Evolutionary conservation across 345 rosid species (phyloP).

Genomic region (Populus deltoides): DNA sequence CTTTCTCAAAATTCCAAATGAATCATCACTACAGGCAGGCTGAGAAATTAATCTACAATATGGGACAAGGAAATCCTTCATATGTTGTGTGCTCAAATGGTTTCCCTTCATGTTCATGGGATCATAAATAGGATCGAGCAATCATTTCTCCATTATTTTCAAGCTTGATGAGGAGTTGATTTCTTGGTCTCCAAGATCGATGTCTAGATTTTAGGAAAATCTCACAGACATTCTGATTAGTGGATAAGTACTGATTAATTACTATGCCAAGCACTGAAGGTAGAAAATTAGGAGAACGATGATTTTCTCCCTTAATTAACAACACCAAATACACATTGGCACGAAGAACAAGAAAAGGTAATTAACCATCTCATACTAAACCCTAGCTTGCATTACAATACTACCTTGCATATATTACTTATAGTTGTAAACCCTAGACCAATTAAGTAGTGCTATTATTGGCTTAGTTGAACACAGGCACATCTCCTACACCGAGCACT

Average conservation of each 20-base stretch:
- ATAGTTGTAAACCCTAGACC: not conserved
- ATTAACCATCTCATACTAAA: not conserved
- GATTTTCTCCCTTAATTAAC: not conserved
- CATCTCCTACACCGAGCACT: not conserved
- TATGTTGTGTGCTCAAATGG: not conserved
- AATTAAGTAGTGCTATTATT: not conserved
- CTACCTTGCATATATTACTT: not conserved
- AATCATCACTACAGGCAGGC: not conserved
- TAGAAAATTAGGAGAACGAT: not conserved
- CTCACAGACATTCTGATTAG: not conserved
- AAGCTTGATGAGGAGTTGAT: not conserved
- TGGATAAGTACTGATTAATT: not conserved
- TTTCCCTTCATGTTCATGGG: not conserved
- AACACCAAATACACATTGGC: not conserved
- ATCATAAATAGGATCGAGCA: not conserved
- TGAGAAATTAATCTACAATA: not conserved
- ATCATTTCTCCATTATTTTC: not conserved
- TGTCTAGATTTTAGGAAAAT: not conserved
- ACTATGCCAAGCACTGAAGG: too few relatives aligned
- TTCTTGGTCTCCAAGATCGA: not conserved
- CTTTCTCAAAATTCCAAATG: too few relatives aligned
- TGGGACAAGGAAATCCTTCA: not conserved
- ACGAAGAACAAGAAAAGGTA: too few relatives aligned
- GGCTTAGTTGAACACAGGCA: constrained; percentile 2
- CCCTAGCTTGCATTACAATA: not conserved